These are phyloP conservation scores for Chamaenerion angustifolium DNA, from an alignment of 345 rosid genomes.

Conservation along the genomic window DNA sequence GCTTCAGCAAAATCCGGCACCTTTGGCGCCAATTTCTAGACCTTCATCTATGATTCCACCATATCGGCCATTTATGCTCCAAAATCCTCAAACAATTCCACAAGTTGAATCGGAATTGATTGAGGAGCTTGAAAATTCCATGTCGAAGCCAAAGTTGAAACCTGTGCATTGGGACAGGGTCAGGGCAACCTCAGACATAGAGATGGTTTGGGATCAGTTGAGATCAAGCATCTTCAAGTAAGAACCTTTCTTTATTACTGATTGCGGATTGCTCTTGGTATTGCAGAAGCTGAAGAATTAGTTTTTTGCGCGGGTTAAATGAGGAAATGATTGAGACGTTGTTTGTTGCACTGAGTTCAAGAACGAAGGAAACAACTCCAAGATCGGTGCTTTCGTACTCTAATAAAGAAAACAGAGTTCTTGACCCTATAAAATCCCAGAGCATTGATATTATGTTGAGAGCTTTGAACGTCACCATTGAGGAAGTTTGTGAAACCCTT, in stretches of 20 bases:
- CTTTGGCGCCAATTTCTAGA: conserved; percentile 24
- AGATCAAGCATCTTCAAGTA: conserved; percentile 72
- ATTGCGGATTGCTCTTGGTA: neutral
- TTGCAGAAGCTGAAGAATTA: neutral
- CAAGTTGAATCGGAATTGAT: conserved; percentile 20
- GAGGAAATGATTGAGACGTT: conserved; percentile 85
- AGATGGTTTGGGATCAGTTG: conserved; percentile 94
- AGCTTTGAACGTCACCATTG: conserved; percentile 81
- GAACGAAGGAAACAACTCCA: conserved; percentile 46
- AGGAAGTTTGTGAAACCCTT: conserved; percentile 96
- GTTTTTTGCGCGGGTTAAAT: conserved; percentile 47
- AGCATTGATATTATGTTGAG: conserved; percentile 84
- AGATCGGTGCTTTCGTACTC: conserved; percentile 37
- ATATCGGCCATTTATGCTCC: conserved; percentile 53
- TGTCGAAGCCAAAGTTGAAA: conserved; percentile 58
- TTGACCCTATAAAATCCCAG: conserved; percentile 93
- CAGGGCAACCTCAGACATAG: conserved; percentile 95
- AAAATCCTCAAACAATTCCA: conserved; percentile 17
- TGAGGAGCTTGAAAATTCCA: conserved; percentile 12
- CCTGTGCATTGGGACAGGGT: conserved; percentile 95
- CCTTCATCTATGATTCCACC: conserved; percentile 55
- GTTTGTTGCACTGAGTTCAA: conserved; percentile 48
- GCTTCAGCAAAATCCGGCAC: conserved; percentile 20
- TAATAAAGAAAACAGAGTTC: conserved; percentile 65
- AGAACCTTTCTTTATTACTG: conserved; percentile 9